phyloP scores from a whole-genome alignment of 805 yeast species.

The Candida gorgasii region DNA sequence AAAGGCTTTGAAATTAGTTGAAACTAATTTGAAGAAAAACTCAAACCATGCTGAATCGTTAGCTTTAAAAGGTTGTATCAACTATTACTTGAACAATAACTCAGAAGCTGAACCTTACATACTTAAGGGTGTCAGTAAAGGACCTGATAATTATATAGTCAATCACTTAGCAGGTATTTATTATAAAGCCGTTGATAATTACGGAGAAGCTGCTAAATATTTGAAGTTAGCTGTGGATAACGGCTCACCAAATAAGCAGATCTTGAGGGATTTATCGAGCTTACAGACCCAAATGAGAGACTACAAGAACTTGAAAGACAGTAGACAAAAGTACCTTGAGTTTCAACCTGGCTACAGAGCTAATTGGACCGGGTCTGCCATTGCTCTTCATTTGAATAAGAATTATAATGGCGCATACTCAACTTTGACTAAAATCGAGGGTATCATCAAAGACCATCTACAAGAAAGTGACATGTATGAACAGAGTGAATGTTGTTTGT shows the following conservation, averaged over 20 bases:
- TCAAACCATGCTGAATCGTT: conserved; percentile 76
- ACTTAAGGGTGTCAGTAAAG: conserved; percentile 59
- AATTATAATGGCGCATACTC: conserved; percentile 69
- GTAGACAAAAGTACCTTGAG: conserved; percentile 70
- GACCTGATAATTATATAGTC: conserved; percentile 64
- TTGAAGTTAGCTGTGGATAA: conserved; percentile 72
- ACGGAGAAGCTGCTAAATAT: conserved; percentile 76
- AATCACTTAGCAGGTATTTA: conserved; percentile 86
- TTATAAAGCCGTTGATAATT: conserved; percentile 68
- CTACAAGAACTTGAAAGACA: conserved; percentile 56
- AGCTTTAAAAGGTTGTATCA: conserved; percentile 79
- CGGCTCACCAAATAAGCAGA: conserved; percentile 75
- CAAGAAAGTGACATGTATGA: conserved; percentile 70
- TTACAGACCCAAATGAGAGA: conserved; percentile 82
- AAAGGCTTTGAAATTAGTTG: conserved; percentile 77
- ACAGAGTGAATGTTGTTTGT: conserved; percentile 76
- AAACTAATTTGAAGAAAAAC: conserved; percentile 72
- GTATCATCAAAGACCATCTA: conserved; percentile 65
- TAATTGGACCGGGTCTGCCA: conserved; percentile 86
- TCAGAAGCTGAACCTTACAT: conserved; percentile 66
- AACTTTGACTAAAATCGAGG: conserved; percentile 75
- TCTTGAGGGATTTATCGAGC: conserved; percentile 78
- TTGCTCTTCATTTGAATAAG: conserved; percentile 76
- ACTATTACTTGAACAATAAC: conserved; percentile 52
- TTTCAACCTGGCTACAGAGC: conserved; percentile 80